Conservation (phyloP, 352 stramenopile genomes). For the Phytopythium cucurbitacearum region DNA sequence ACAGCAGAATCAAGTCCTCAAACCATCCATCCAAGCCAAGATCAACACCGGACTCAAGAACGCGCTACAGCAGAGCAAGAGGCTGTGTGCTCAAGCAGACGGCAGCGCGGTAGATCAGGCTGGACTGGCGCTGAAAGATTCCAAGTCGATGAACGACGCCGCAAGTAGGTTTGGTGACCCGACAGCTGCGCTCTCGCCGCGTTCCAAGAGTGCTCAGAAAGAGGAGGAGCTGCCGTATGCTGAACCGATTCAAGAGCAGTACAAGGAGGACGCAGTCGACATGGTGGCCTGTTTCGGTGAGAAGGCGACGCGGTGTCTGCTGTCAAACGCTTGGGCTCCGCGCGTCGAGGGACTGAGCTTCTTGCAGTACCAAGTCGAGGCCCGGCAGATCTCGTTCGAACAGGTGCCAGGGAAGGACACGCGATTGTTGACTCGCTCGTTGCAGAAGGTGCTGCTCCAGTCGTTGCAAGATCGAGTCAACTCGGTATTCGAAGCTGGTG, state of each 20-base stretch:
- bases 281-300: slow-evolving; percentile 64
- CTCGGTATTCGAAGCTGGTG: slow-evolving; percentile 66
- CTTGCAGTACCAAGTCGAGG: slow-evolving; percentile 61
- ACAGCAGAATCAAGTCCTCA: slow-evolving; percentile 59
- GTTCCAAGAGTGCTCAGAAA: slow-evolving; percentile 47
- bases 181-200: slow-evolving; percentile 20
- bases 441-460: slow-evolving; percentile 54
- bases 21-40: slow-evolving; percentile 74
- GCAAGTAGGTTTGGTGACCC: slow-evolving; percentile 17
- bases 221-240: slow-evolving; percentile 80
- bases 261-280: slow-evolving; percentile 37
- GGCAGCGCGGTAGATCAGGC: background rate
- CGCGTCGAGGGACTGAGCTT: slow-evolving; percentile 77
- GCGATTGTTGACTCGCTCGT: slow-evolving; percentile 21
- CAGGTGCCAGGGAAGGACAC: background rate
- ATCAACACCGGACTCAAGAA: slow-evolving; percentile 79
- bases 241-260: slow-evolving; percentile 61
- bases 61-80: slow-evolving; percentile 62
- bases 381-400: slow-evolving; percentile 45
- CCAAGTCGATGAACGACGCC: background rate
- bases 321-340: slow-evolving; percentile 79
- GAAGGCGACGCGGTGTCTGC: slow-evolving; percentile 66
- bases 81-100: slow-evolving; percentile 21
- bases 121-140: slow-evolving; percentile 1
- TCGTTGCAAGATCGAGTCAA: slow-evolving; percentile 76